These are phyloP conservation scores for Desmodesmus armatus DNA, from an alignment of 139 green algal genomes.

Conservation along the genomic window DNA sequence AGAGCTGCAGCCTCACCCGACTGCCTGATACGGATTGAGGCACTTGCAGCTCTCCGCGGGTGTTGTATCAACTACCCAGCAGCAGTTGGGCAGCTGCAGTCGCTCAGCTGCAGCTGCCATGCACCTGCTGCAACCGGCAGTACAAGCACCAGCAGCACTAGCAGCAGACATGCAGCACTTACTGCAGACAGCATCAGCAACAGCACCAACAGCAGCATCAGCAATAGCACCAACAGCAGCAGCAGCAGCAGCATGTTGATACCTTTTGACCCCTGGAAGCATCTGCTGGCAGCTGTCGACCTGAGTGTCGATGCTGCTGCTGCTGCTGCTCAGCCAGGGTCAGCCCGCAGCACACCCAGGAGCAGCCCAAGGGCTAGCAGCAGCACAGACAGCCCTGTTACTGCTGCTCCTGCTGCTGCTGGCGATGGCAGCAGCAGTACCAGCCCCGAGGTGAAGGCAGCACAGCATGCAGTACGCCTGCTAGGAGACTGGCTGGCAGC, in stretches of 20 bases:
- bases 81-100: too few species aligned
- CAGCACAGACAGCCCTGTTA: background rate
- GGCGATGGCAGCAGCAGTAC: conserved; percentile 14
- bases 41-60: conserved; percentile 58
- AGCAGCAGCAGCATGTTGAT: background rate
- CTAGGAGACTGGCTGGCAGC: conserved; percentile 46
- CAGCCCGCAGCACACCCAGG: background rate
- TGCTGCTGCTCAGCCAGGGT: too few species aligned
- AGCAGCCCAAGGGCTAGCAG: background rate
- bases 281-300: too few species aligned
- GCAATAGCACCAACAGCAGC: background rate
- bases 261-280: background rate
- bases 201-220: background rate
- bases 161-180: background rate
- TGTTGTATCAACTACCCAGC: conserved; percentile 50
- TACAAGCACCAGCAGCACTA: background rate
- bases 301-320: too few species aligned
- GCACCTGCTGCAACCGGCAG: conserved; percentile 4
- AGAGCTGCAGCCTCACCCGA: background rate
- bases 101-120: background rate
- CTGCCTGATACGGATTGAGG: conserved; percentile 59
- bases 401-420: background rate
- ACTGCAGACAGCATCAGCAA: background rate
- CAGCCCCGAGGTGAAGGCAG: conserved; percentile 66
- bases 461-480: conserved; percentile 60